Percentiles rank a stretch among this genome's conserved stretches.
Conservation (phyloP, 2,329 filamentous ascomycete genomes). For the Clarireedia sp. region DNA sequence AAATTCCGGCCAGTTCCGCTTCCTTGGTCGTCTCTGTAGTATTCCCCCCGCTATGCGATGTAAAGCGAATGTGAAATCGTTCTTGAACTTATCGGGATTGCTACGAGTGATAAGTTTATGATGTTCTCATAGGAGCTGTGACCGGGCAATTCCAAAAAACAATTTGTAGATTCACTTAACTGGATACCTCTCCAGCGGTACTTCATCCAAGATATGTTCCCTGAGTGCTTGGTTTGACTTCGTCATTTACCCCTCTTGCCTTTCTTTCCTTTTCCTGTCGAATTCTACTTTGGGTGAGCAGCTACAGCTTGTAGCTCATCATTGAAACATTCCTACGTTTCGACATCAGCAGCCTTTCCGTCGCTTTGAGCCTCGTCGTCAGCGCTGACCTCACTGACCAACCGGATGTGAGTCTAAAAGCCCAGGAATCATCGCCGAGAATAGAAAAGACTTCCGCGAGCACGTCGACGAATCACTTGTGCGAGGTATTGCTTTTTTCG, state of each 20-base stretch:
- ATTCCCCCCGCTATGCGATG: no score
- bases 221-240: not conserved
- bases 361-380: not conserved
- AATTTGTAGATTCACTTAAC: slow-evolving; percentile 31
- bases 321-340: not conserved
- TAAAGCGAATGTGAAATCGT: no score
- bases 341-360: not conserved
- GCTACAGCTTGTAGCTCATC: no score
- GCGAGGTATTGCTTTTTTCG: slow-evolving; percentile 12
- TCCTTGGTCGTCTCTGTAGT: no score
- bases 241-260: not conserved
- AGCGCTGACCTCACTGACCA: slow-evolving; percentile 7
- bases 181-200: not conserved
- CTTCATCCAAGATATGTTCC: not conserved
- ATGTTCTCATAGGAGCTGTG: slow-evolving; percentile 36
- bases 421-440: slow-evolving; percentile 13
- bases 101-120: no score
- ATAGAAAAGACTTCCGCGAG: slow-evolving; percentile 13
- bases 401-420: slow-evolving; percentile 25
- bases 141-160: slow-evolving; percentile 37
- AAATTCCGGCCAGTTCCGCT: no score
- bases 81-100: no score
- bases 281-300: not conserved
- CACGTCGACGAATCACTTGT: slow-evolving; percentile 15
- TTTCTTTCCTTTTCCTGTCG: not conserved